Evolutionary conservation across 768 basidiomycete genomes (phyloP).

Genomic region (Saitozyma sp.): DNA sequence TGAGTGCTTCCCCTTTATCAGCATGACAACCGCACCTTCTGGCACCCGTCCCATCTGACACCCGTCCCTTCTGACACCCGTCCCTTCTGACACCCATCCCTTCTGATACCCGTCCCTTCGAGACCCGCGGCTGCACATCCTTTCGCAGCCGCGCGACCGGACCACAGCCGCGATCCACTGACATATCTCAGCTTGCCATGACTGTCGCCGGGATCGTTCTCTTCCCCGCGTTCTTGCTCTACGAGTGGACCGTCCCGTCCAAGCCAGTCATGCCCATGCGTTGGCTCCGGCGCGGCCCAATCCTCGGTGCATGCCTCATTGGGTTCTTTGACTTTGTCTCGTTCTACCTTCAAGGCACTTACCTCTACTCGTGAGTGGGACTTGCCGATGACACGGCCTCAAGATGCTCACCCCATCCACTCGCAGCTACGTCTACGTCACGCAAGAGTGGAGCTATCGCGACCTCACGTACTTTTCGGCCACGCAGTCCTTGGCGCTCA

Average conservation of each 20-base stretch:
- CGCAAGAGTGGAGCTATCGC: slow-evolving; percentile 58
- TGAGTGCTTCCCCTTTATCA: slow-evolving; percentile 9
- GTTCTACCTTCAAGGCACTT: slow-evolving; percentile 65
- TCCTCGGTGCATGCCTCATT: slow-evolving; percentile 63
- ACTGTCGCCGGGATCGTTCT: slow-evolving; percentile 51
- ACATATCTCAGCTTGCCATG: slow-evolving; percentile 46
- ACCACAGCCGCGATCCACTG: no score
- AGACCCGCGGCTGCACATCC: not conserved
- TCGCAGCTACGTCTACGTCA: slow-evolving; percentile 46
- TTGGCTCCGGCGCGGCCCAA: slow-evolving; percentile 63
- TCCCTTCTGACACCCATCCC: slow-evolving; percentile 4
- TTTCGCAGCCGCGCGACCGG: no score
- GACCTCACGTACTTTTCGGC: slow-evolving; percentile 67
- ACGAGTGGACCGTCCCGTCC: slow-evolving; percentile 58
- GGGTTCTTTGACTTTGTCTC: slow-evolving; percentile 58
- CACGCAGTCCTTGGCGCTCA: slow-evolving; percentile 62
- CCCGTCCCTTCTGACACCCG: no score
- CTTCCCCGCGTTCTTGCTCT: slow-evolving; percentile 39
- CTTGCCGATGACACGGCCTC: slow-evolving; percentile 53
- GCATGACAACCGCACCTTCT: no score
- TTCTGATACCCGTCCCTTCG: not conserved
- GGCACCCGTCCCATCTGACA: no score
- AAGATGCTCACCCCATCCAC: not conserved
- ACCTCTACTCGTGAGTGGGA: slow-evolving; percentile 67
- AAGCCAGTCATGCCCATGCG: slow-evolving; percentile 65